Evolutionary conservation across 164 flowering plant species (phyloP), one percentile per base, ranked within the genome.

Genomic region (Vitis rotundifolia): DNA sequence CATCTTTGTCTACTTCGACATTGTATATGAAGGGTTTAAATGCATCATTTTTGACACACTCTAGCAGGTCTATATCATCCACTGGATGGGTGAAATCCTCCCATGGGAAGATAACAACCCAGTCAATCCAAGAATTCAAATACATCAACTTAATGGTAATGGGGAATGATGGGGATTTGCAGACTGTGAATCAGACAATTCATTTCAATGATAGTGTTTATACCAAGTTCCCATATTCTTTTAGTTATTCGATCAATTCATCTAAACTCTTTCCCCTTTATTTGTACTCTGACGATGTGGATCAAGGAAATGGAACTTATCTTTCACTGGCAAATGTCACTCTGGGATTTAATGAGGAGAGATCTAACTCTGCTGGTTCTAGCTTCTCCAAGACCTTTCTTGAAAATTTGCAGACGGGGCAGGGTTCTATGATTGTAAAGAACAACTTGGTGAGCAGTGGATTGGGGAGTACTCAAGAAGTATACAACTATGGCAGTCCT

Each of bases 51-150:
- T 31, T 72, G 12, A 88, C 88, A 8, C 79, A 29, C 0, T 89
- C 72, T 5, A 75, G 61, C 28, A 77, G 95, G 79, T 66, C 78
- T 3, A 75, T 90, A 14, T 63, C 75, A 2, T 81, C 89, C 0
- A 67, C 70, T 0, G 99, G 99, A 61, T 86, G 91, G 97, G 87
- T 95, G 14, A 79, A 83, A 29, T 89, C 97, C 15, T 93, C 99
- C 3, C 69, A 70, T 75, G 99, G 99, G 18, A 85, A 75, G 3
- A 72, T 93, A 75, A 79, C 73, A 0, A 89, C 92, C 6, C 31
- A 50, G 10, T 75, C 79, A 2, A 26, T 48, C 52, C 99, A 90
- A 73, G 71, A 66, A 1, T 85, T 91, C 22, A 63, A 58, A 48
- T 91, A 71, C 73, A 72, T 37, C 3, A 93, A 91, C 79, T 31